Evolutionary conservation across 2,329 filamentous ascomycete species (phyloP).

Genomic region (Amauroascus niger): DNA sequence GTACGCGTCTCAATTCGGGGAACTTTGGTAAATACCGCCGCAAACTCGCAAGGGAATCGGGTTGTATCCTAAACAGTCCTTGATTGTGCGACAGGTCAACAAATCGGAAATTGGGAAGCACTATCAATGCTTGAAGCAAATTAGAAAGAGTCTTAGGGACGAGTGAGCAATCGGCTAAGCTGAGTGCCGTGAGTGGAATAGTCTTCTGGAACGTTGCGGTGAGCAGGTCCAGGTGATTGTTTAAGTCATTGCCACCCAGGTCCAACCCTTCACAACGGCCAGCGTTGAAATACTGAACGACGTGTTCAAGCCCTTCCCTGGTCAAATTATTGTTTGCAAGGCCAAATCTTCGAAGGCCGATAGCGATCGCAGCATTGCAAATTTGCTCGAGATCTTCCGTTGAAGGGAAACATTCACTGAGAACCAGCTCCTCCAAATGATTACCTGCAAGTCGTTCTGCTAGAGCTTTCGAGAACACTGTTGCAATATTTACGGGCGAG

Average conservation of each 20-base stretch:
- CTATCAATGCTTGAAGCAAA: slow-evolving; percentile 63
- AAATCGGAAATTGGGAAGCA: slow-evolving; percentile 67
- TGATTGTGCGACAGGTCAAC: slow-evolving; percentile 88
- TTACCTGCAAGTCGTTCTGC: slow-evolving; percentile 65
- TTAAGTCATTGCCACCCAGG: slow-evolving; percentile 70
- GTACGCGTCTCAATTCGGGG: slow-evolving; percentile 66
- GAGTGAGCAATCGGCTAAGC: slow-evolving; percentile 76
- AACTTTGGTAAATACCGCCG: slow-evolving; percentile 79
- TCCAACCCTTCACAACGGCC: slow-evolving; percentile 81
- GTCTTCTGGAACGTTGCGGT: slow-evolving; percentile 33
- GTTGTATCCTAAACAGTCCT: slow-evolving; percentile 61
- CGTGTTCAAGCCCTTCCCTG: slow-evolving; percentile 61
- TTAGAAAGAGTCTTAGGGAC: slow-evolving; percentile 61
- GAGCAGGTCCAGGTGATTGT: slow-evolving; percentile 40
- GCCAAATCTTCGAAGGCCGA: slow-evolving; percentile 68
- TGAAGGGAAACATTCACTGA: slow-evolving; percentile 67
- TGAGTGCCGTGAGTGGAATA: slow-evolving; percentile 63
- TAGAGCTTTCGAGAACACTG: slow-evolving; percentile 64
- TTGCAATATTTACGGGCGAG: slow-evolving; percentile 45
- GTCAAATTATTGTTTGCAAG: slow-evolving; percentile 75
- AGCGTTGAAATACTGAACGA: slow-evolving; percentile 64
- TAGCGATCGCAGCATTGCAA: slow-evolving; percentile 70
- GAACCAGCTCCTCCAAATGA: slow-evolving; percentile 68
- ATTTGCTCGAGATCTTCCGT: slow-evolving; percentile 63
- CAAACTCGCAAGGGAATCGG: slow-evolving; percentile 64